Evolutionary conservation across 495 filamentous ascomycete species (phyloP).

Genomic region (Aspergillus diversus): DNA sequence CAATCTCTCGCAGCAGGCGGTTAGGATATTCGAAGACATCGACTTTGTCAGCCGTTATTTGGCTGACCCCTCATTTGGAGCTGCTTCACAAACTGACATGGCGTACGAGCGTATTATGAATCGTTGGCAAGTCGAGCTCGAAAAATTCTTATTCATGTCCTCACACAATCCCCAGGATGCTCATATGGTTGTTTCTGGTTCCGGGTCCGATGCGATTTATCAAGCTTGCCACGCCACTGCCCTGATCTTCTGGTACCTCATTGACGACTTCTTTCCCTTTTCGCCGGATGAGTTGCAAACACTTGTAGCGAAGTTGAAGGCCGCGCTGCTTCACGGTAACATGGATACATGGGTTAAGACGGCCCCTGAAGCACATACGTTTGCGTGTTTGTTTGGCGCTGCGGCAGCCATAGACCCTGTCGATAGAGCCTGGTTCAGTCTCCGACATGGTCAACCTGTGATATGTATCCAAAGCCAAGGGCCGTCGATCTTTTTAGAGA

Average conservation of each 20-base stretch:
- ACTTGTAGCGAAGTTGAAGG: slow-evolving; percentile 1
- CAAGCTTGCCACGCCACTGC: slow-evolving; percentile 2
- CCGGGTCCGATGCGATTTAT: not conserved
- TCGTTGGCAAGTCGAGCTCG: not conserved
- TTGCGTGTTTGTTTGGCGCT: slow-evolving; percentile 6
- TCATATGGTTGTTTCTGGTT: not conserved
- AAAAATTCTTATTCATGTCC: not conserved
- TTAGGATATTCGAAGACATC: slow-evolving; percentile 14
- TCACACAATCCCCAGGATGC: not conserved
- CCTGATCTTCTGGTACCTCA: slow-evolving; percentile 13
- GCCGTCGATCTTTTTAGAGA: not conserved
- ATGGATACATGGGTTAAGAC: slow-evolving; percentile 9
- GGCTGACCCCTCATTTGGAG: not conserved
- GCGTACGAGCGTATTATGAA: too few species aligned
- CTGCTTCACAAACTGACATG: not conserved
- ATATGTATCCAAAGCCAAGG: slow-evolving; percentile 10
- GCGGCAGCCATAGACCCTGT: not conserved
- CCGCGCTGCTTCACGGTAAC: not conserved
- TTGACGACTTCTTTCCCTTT: slow-evolving; percentile 7
- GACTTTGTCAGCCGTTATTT: not conserved
- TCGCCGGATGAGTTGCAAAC: not conserved
- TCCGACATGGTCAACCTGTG: slow-evolving; percentile 15
- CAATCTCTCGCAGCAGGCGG: slow-evolving; percentile 3
- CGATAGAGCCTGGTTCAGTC: slow-evolving; percentile 10
- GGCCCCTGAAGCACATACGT: slow-evolving; percentile 11